Conservation (phyloP, 805 yeast species). For the Lipomyces oligophaga region DNA sequence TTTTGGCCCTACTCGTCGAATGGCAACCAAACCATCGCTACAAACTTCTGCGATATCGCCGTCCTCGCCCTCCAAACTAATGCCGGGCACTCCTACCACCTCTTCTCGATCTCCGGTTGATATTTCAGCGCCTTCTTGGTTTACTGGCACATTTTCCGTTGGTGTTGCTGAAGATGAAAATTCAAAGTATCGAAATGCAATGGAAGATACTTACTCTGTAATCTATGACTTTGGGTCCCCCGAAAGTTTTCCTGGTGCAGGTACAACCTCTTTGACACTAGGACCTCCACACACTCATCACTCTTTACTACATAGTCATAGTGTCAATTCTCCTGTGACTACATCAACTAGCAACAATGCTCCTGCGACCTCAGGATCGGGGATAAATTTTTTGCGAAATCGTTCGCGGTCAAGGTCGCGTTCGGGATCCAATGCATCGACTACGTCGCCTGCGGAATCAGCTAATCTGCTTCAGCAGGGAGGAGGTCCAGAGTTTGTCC, state of each 20-base stretch:
- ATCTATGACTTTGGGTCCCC: constrained; percentile 85
- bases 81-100: not conserved
- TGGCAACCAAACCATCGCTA: no score
- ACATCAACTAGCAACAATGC: not conserved
- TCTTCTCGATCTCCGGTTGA: no score
- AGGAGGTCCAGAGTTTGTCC: no score
- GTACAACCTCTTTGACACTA: not conserved
- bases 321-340: not conserved
- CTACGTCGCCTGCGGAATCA: not conserved
- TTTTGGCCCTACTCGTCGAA: no score
- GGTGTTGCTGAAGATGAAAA: constrained; percentile 93
- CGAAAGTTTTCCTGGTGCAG: not conserved
- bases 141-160: constrained; percentile 54
- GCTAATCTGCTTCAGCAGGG: no score
- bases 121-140: constrained; percentile 41
- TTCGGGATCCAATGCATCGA: constrained; percentile 2
- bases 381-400: not conserved
- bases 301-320: not conserved
- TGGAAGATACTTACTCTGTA: constrained; percentile 96
- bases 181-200: constrained; percentile 70
- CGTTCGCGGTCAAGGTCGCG: constrained; percentile 6
- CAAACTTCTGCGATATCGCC: not conserved
- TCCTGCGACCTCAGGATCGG: constrained; percentile 1
- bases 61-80: not conserved
- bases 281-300: not conserved